Evolutionary conservation across 345 rosid genomes (phyloP).

Genomic region (Arabidopsis arenosa): DNA sequence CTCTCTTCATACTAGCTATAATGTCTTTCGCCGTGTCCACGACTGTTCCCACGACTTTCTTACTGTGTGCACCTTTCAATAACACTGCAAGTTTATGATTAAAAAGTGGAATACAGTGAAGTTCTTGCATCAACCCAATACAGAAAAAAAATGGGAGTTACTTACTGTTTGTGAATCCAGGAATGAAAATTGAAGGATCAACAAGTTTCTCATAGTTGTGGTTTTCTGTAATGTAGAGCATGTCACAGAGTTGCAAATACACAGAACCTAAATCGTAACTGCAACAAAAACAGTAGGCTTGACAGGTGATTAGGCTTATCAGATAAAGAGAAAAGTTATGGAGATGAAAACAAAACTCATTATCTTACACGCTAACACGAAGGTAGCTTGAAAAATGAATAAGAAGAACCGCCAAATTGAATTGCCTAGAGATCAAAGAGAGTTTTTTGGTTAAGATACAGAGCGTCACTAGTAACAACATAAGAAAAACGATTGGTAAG

Average conservation of each 20-base stretch:
- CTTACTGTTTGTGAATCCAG: conserved; percentile 75
- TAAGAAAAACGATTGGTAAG: conserved; percentile 6
- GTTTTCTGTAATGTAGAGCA: conserved; percentile 61
- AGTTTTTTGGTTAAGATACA: conserved; percentile 31
- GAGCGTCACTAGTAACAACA: not conserved
- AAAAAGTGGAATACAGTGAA: conserved; percentile 12
- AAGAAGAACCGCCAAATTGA: conserved; percentile 65
- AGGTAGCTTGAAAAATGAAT: conserved; percentile 85
- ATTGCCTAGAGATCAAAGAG: conserved; percentile 61
- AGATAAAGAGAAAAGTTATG: conserved; percentile 9
- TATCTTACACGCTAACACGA: conserved; percentile 74
- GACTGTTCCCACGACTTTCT: conserved; percentile 40
- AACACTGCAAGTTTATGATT: conserved; percentile 52
- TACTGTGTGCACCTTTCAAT: conserved; percentile 55
- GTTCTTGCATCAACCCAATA: conserved; percentile 14
- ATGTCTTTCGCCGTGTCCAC: conserved; percentile 59
- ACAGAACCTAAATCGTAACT: conserved; percentile 85
- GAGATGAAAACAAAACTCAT: conserved; percentile 19
- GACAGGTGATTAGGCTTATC: not conserved
- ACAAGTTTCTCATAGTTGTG: conserved; percentile 62
- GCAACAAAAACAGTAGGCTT: conserved; percentile 24
- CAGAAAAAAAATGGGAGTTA: conserved; percentile 27
- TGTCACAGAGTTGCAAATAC: conserved; percentile 83
- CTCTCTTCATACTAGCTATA: conserved; percentile 92
- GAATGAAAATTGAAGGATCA: conserved; percentile 88